These are phyloP conservation scores for Sideroxylon spinosum DNA, from an alignment of 179 eudicot species.

Conservation along the genomic window DNA sequence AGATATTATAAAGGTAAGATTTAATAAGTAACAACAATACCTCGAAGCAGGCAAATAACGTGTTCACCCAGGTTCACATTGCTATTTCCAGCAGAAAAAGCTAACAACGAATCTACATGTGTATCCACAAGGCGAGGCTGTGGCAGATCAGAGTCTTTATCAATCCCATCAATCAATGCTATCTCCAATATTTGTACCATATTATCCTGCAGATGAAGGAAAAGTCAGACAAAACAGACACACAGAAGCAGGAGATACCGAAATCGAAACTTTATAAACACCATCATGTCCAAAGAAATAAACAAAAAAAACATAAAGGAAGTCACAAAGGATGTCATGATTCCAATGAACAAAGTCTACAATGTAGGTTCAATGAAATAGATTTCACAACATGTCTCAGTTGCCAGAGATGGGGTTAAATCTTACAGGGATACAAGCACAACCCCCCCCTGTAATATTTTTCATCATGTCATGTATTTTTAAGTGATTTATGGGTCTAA, in stretches of 20 bases:
- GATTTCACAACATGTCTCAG: background rate
- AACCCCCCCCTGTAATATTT: too few relatives aligned
- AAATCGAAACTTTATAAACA: background rate
- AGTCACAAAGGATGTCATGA: background rate
- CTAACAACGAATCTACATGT: conserved; percentile 44
- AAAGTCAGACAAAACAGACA: background rate
- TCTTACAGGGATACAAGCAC: too few relatives aligned
- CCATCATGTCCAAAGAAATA: background rate
- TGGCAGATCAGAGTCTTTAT: conserved; percentile 49
- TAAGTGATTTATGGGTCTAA: too few relatives aligned
- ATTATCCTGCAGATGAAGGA: conserved; percentile 38
- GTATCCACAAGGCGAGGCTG: conserved; percentile 38
- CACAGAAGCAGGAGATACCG: background rate
- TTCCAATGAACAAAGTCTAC: background rate
- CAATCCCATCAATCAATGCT: conserved; percentile 53
- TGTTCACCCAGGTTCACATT: conserved; percentile 39
- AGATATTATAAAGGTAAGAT: background rate
- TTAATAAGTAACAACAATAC: conserved; percentile 32
- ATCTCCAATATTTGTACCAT: conserved; percentile 69
- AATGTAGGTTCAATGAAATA: background rate
- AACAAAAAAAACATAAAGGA: background rate
- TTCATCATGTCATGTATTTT: too few relatives aligned
- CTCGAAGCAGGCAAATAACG: conserved; percentile 56
- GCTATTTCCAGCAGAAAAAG: conserved; percentile 28
- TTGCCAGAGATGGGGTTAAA: background rate